phyloP scores from a whole-genome alignment of 768 basidiomycete species.

The Naganishia vishniacii region DNA sequence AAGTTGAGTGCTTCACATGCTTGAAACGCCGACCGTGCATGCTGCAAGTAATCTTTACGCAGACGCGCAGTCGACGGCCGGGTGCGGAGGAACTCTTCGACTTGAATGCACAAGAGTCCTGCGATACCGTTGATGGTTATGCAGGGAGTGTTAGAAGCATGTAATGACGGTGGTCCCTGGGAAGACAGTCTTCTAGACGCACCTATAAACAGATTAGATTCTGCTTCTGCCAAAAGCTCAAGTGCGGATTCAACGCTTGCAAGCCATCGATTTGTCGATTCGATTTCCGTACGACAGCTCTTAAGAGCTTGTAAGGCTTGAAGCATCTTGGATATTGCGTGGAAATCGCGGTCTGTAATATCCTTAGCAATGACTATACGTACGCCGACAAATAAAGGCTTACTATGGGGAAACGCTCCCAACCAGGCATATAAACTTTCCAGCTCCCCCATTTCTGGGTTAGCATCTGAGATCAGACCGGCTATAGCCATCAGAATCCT shows the following conservation, averaged over 20 bases:
- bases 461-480: neutral
- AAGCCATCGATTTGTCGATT: neutral
- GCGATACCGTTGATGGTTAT: neutral
- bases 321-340: conserved; percentile 5
- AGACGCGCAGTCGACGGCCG: neutral
- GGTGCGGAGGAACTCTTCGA: neutral
- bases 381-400: neutral
- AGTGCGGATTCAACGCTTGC: conserved; percentile 11
- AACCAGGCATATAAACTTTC: neutral
- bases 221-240: neutral
- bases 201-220: conserved; percentile 15
- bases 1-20: neutral
- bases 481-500: conserved; percentile 1
- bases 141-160: neutral
- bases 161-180: neutral
- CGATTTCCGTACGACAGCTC: neutral
- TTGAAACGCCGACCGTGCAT: conserved; percentile 2
- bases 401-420: neutral
- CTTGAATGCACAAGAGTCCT: neutral
- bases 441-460: conserved; percentile 1
- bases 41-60: neutral
- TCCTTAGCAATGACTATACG: too few species aligned
- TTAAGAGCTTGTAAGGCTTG: neutral
- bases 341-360: conserved; percentile 15
- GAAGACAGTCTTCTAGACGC: neutral